A percentile compares a stretch with the other conserved stretches of the same genome.
These are phyloP conservation scores for Lolium multiflorum DNA, from an alignment of 176 grass and related monocot species.

Conservation along the genomic window DNA sequence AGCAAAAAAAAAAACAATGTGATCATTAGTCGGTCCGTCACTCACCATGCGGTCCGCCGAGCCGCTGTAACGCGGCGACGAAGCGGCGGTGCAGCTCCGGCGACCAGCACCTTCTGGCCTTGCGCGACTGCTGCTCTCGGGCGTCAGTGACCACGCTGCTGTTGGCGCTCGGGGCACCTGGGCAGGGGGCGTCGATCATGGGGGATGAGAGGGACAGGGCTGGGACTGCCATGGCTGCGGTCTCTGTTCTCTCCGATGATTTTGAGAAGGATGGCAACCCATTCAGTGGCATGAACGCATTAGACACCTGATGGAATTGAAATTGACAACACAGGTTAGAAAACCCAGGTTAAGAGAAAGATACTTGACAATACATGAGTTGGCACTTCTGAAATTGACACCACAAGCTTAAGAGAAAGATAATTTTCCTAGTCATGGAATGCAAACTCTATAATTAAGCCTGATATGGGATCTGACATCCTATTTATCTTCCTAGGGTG, in stretches of 20 bases:
- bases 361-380: neutral
- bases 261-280: conserved; percentile 2
- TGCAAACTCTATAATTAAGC: too few species aligned
- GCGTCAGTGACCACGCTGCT: conserved; percentile 41
- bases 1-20: too few species aligned
- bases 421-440: too few species aligned
- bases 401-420: neutral
- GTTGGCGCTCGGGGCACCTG: conserved; percentile 21
- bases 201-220: conserved; percentile 58
- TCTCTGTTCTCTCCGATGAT: conserved; percentile 13
- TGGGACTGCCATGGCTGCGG: conserved; percentile 25
- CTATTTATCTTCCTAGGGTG: too few species aligned
- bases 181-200: neutral
- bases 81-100: conserved; percentile 88
- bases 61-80: conserved; percentile 74
- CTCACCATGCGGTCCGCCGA: conserved; percentile 80
- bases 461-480: too few species aligned
- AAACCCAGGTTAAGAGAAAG: neutral
- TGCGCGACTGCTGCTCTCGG: conserved; percentile 48
- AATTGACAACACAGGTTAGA: conserved; percentile 5
- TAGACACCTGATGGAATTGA: conserved; percentile 35
- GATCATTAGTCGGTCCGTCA: neutral
- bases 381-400: conserved; percentile 1
- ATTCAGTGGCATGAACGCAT: conserved; percentile 18
- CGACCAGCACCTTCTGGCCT: conserved; percentile 84